phyloP scores from a whole-genome alignment of 495 filamentous ascomycete species.

The Tuber brumale region DNA sequence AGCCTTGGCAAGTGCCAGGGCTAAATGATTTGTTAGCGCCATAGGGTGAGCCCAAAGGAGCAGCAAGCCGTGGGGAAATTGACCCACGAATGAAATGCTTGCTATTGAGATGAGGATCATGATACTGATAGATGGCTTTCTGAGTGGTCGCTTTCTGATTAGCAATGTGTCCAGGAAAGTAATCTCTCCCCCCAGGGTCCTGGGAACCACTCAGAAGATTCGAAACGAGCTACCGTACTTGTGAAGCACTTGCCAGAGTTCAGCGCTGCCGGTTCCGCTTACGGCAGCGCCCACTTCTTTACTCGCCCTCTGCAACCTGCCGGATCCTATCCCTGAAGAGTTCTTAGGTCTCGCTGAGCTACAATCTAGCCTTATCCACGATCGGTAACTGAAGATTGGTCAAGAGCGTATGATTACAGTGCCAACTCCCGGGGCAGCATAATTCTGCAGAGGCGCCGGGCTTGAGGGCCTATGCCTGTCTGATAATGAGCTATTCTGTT shows the following conservation, averaged over 20 bases:
- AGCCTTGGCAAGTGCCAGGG: background rate
- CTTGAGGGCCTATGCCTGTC: background rate
- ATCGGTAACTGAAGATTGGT: background rate
- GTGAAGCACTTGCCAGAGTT: background rate
- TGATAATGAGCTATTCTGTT: background rate
- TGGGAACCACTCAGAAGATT: background rate
- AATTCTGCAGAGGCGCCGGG: background rate
- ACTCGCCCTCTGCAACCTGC: background rate
- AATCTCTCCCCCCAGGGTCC: background rate
- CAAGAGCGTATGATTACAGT: background rate
- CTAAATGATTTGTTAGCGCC: background rate
- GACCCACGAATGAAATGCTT: background rate
- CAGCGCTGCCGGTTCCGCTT: background rate
- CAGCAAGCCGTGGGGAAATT: background rate
- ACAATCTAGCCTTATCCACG: background rate
- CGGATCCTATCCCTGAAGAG: background rate
- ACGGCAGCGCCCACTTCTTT: background rate
- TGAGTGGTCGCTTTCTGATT: background rate
- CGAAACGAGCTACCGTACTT: background rate
- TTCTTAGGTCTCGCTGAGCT: background rate
- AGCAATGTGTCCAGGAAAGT: background rate
- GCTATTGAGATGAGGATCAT: background rate
- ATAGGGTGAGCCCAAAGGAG: background rate
- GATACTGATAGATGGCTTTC: background rate
- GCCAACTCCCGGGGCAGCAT: background rate